phyloP scores from a whole-genome alignment of 2,329 filamentous ascomycete genomes.

The Xylaria hypoxylon region DNA sequence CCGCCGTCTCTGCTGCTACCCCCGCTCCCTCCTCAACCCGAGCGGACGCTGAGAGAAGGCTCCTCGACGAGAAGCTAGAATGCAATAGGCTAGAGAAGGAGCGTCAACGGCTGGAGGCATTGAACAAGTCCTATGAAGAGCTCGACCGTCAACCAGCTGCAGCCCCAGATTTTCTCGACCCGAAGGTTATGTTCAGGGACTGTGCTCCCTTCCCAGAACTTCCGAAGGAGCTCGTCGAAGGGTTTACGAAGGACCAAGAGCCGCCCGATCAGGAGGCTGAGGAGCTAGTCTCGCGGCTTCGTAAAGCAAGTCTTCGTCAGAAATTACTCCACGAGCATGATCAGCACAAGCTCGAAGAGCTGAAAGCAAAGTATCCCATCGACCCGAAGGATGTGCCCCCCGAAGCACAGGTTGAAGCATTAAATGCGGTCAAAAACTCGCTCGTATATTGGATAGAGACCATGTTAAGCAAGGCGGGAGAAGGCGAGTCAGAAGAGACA shows the following conservation, averaged over 20 bases:
- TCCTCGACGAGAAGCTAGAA: constrained; percentile 64
- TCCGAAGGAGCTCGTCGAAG: constrained; percentile 64
- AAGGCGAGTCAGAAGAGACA: constrained; percentile 42
- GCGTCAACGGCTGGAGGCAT: constrained; percentile 60
- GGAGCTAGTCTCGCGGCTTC: constrained; percentile 63
- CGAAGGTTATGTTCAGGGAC: constrained; percentile 60
- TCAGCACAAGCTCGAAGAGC: constrained; percentile 64
- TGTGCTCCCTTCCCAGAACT: constrained; percentile 60
- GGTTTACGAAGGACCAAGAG: constrained; percentile 59
- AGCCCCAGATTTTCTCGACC: constrained; percentile 61
- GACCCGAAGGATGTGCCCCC: constrained; percentile 53
- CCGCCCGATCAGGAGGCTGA: constrained; percentile 57
- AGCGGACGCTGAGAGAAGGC: constrained; percentile 42
- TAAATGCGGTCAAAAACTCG: constrained; percentile 67
- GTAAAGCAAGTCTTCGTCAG: constrained; percentile 68
- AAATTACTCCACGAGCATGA: constrained; percentile 69
- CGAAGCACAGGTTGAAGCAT: constrained; percentile 61
- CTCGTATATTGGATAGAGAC: constrained; percentile 74
- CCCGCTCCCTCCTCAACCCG: constrained; percentile 38
- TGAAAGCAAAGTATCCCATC: constrained; percentile 55
- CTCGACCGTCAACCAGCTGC: constrained; percentile 66
- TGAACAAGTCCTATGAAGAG: constrained; percentile 64
- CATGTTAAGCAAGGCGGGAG: constrained; percentile 67
- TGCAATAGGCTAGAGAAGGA: constrained; percentile 65
- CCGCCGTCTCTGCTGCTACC: constrained; percentile 37